Conservation (phyloP, 306 rosid genomes). For the Cicer yamashitae region DNA sequence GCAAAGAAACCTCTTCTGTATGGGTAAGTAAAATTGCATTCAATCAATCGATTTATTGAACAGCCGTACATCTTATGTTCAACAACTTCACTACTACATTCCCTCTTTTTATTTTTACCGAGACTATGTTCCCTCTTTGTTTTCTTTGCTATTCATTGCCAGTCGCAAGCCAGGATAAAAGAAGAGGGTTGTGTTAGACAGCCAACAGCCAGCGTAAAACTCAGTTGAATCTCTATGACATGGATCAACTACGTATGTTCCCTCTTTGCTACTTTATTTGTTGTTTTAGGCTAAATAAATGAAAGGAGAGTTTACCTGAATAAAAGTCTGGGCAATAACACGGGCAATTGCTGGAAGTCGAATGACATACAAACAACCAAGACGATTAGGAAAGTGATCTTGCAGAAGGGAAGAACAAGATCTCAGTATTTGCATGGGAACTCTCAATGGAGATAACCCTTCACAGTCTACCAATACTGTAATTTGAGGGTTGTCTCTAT, state of each 20-base stretch:
- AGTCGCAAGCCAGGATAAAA: too few species aligned
- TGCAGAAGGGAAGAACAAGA: slow-evolving; percentile 86
- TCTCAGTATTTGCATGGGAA: slow-evolving; percentile 88
- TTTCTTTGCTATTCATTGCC: too few species aligned
- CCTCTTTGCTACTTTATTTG: slow-evolving; percentile 14
- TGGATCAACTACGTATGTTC: neutral
- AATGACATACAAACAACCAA: slow-evolving; percentile 83
- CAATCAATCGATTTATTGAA: neutral
- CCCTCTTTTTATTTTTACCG: neutral
- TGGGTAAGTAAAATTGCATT: slow-evolving; percentile 32
- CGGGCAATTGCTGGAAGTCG: slow-evolving; percentile 90
- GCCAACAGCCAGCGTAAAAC: too few species aligned
- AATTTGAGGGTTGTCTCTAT: slow-evolving; percentile 70
- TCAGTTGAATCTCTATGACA: too few species aligned
- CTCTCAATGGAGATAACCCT: slow-evolving; percentile 84
- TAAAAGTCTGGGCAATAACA: slow-evolving; percentile 80
- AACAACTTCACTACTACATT: slow-evolving; percentile 11
- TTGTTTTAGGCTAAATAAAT: slow-evolving; percentile 27
- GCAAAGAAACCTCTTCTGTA: slow-evolving; percentile 11
- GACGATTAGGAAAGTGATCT: slow-evolving; percentile 95
- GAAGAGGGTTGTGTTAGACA: too few species aligned
- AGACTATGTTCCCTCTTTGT: slow-evolving; percentile 1
- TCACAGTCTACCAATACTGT: slow-evolving; percentile 95
- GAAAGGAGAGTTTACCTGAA: slow-evolving; percentile 63
- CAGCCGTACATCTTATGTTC: neutral